Evolutionary conservation across 495 filamentous ascomycete genomes (phyloP), one percentile per base, ranked within the genome.

Genomic region (Neurospora discreta): DNA sequence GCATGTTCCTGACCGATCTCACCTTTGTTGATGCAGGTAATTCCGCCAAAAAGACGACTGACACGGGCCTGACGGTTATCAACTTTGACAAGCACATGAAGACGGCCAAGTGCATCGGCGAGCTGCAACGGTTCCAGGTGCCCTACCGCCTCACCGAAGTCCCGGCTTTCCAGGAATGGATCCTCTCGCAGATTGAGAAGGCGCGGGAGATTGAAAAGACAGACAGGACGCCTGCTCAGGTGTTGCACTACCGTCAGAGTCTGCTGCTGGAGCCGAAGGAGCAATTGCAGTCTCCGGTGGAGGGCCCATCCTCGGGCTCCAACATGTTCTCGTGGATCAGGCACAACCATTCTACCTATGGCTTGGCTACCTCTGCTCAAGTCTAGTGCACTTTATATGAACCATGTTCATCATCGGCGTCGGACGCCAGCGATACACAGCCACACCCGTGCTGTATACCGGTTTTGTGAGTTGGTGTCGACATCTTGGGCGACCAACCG

Each of bases 41-140:
- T 81, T 91, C 92, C 68, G 88, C 92, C 8, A 92, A 85, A 39
- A 89, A 90, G 74, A 78, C 75, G 15, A 78, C 68, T 39, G 78
- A 81, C 68, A 77, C 70, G 7, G 87, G 90, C 40, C 85, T 91
- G 79, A 86, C 87, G 0, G 92, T 98, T 20, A 94, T 99, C 86
- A 99, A 99, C 82, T 99, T 97, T 74, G 95, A 98, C 85, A 99
- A 98, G 82, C 92, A 98, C 78, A 91, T 90, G 78, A 93, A 93
- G 78, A 98, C 94, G 3, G 95, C 96, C 9, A 92, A 92, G 77
- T 94, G 97, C 78, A 97, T 99, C 78, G 93, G 93, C 71, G 94
- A 98, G 75, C 87, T 98, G 13, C 95, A 98, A 80, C 90, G 95
- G 36, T 99, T 99, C 86, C 96, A 99, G 78, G 92, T 97, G 67